Evolutionary conservation across 2,329 filamentous ascomycete genomes (phyloP), one percentile per base, ranked within the genome.

Genomic region (Trichophyton mentagrophytes): DNA sequence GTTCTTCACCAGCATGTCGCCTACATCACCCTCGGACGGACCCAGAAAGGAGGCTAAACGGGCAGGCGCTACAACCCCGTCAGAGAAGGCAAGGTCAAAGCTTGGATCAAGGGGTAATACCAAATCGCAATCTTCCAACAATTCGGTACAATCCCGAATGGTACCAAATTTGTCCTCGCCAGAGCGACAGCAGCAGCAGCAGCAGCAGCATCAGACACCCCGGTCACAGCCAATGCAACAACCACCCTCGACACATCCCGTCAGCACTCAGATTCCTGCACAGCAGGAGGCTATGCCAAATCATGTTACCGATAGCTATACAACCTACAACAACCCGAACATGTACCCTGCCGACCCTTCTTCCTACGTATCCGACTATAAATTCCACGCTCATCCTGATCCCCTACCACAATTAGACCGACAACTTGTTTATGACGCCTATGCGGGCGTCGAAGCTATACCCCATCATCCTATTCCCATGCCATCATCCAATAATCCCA

Each of bases 1-100:
- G 66, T 96, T 95, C 75, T 92, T 97, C 70, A 88, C 88, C 4
- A 89, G 85, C 57, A 77, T 95, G 42, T 88, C 86, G 0, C 86
- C 87, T 11, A 25, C 27, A 11, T 53, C 49, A n/a, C 81, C 80
- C 0, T 78, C 73, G 5, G 76, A 76, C 15, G 67, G 75, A 5
- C 72, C 74, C n/a, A 83, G 65, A 74, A 83, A 71, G 77, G 76
- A 69, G 73, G 75, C 57, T 77, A 84, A 63, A 67, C 64, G 64
- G 70, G 65, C 72, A 33, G 55, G 42, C 22, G 47, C 62, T 11
- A 65, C 57, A 53, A 61, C 63, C 15, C 49, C 60, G 27, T 53
- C 49, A 4, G 58, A 61, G 8, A 57, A 55, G 9, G 3, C 30
- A n/a, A 38, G 51, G 9, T 58, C 49, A 8, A 13, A 38, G 17